A percentile compares a stretch with the other conserved stretches of the same genome.
These are phyloP conservation scores for Magnusiomyces suaveolens DNA, from an alignment of 1,139 yeast genomes.

Conservation along the genomic window DNA sequence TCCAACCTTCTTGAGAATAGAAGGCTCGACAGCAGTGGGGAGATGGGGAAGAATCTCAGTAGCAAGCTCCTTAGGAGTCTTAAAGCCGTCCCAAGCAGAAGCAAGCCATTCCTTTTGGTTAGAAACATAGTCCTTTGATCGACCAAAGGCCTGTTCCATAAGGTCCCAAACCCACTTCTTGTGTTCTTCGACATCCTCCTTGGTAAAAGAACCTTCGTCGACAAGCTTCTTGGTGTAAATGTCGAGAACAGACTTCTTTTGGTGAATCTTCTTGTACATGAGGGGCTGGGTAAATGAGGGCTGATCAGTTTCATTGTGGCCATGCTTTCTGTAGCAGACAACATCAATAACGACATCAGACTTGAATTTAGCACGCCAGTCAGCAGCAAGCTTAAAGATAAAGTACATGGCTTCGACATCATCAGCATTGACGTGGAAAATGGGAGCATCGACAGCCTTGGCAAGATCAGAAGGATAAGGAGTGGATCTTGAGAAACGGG, in stretches of 20 bases:
- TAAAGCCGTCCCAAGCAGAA: constrained; percentile 98
- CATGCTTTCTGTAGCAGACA: constrained; percentile 97
- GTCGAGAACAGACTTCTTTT: constrained; percentile 82
- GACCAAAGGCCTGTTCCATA: constrained; percentile 79
- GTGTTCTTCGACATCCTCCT: constrained; percentile 88
- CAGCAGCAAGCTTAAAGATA: constrained; percentile 93
- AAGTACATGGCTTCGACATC: constrained; percentile 91
- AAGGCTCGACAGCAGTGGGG: constrained; percentile 84
- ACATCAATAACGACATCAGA: constrained; percentile 92
- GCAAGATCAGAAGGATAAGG: constrained; percentile 98
- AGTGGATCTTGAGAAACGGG: constrained; percentile 93
- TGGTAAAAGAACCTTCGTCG: constrained; percentile 78
- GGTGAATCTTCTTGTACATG: constrained; percentile 86
- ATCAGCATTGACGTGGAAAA: constrained; percentile 98
- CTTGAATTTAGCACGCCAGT: constrained; percentile 95
- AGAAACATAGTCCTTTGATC: constrained; percentile 84
- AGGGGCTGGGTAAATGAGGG: constrained; percentile 97
- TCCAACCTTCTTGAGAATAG: constrained; percentile 69
- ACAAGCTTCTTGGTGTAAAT: constrained; percentile 71
- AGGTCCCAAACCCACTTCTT: constrained; percentile 96
- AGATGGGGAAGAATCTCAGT: constrained; percentile 91
- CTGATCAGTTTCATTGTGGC: constrained; percentile 99
- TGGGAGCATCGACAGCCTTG: constrained; percentile 92
- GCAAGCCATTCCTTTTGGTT: constrained; percentile 96
- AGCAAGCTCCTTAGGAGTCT: constrained; percentile 94